phyloP scores from a whole-genome alignment of 495 filamentous ascomycete genomes.

The Neurospora sublineolata region DNA sequence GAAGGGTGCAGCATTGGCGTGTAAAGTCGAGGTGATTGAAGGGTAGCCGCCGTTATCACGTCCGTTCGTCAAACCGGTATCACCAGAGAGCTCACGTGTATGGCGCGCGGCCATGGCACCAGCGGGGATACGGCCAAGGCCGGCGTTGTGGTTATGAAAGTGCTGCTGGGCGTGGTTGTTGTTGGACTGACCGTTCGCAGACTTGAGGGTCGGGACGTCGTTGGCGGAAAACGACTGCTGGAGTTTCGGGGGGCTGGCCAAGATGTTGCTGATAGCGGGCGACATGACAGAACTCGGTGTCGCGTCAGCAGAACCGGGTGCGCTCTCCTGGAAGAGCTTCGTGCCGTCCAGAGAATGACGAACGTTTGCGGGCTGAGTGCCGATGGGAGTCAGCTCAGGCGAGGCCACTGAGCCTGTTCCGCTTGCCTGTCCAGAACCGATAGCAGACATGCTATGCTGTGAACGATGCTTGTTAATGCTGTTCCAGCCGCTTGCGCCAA shows the following conservation, averaged over 20 bases:
- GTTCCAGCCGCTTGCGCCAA: constrained; percentile 46
- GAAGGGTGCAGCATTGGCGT: constrained; percentile 67
- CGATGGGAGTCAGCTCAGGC: constrained; percentile 28
- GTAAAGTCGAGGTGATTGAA: constrained; percentile 56
- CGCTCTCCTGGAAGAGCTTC: constrained; percentile 21
- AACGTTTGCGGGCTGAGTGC: constrained; percentile 34
- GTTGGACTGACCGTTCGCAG: constrained; percentile 25
- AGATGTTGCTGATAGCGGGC: constrained; percentile 26
- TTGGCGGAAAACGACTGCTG: constrained; percentile 83
- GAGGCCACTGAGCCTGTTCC: constrained; percentile 22
- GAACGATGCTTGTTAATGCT: constrained; percentile 62
- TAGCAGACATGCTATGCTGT: constrained; percentile 73
- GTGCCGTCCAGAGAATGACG: constrained; percentile 41
- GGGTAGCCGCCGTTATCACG: constrained; percentile 40
- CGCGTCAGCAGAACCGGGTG: constrained; percentile 13
- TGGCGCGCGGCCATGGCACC: constrained; percentile 50
- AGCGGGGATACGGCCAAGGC: constrained; percentile 63
- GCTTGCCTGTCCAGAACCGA: constrained; percentile 29
- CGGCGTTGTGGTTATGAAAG: constrained; percentile 73
- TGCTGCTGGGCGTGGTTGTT: constrained; percentile 66
- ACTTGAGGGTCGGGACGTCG: constrained; percentile 79
- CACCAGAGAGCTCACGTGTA: constrained; percentile 51
- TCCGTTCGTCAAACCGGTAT: constrained; percentile 27
- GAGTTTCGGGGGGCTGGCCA: constrained; percentile 53
- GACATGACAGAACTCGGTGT: constrained; percentile 22